phyloP scores from a whole-genome alignment of 306 rosid genomes.

The Mimosa bimucronata region DNA sequence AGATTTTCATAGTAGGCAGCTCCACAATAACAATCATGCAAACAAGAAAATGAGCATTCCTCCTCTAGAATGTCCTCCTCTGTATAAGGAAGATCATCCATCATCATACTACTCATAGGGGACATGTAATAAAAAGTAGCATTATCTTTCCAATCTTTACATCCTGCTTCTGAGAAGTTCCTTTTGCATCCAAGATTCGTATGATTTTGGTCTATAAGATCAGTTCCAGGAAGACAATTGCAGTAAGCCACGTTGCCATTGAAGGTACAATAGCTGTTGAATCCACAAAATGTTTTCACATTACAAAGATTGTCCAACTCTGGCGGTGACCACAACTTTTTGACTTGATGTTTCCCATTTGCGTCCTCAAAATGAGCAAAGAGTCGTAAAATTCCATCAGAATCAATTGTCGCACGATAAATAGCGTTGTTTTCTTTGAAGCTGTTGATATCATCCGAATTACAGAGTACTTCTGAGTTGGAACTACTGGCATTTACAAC shows the following conservation, averaged over 20 bases:
- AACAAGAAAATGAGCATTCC: not conserved
- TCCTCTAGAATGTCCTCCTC: not conserved
- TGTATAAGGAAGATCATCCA: slow-evolving; percentile 13
- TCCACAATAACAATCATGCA: not conserved
- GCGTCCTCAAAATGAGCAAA: slow-evolving; percentile 7
- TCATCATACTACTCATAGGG: not conserved
- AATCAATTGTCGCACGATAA: slow-evolving; percentile 35
- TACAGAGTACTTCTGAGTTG: too few species aligned
- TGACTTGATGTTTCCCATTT: too few species aligned
- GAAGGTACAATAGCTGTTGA: slow-evolving; percentile 41
- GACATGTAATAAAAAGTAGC: slow-evolving; percentile 14
- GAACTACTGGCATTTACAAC: too few species aligned
- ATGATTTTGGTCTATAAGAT: slow-evolving; percentile 19
- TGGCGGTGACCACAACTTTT: not conserved
- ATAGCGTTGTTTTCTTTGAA: too few species aligned
- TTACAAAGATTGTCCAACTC: accelerated
- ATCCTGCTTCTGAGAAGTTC: slow-evolving; percentile 24
- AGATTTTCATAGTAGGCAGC: not conserved
- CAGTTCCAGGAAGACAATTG: slow-evolving; percentile 24
- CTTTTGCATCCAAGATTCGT: slow-evolving; percentile 35
- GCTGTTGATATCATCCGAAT: too few species aligned
- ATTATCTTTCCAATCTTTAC: slow-evolving; percentile 8
- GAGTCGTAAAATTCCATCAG: slow-evolving; percentile 40
- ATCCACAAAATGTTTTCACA: slow-evolving; percentile 30
- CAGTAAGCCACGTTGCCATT: slow-evolving; percentile 13